phyloP scores from a whole-genome alignment of 1,139 yeast genomes.

The Debaryomyces sp. region DNA sequence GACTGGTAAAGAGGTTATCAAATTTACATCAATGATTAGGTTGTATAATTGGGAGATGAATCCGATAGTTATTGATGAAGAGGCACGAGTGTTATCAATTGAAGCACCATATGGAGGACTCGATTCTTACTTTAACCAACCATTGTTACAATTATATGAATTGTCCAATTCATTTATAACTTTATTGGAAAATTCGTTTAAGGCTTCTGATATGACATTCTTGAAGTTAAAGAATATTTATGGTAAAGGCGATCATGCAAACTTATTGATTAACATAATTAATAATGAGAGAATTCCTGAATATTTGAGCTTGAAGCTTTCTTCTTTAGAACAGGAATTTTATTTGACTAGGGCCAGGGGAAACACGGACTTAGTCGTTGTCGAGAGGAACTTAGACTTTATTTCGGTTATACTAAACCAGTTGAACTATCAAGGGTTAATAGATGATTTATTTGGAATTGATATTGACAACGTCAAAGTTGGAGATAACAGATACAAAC shows the following conservation, averaged over 20 bases:
- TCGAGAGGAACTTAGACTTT: slow-evolving; percentile 79
- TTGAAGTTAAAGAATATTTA: slow-evolving; percentile 36
- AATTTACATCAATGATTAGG: slow-evolving; percentile 25
- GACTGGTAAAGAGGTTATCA: slow-evolving; percentile 13
- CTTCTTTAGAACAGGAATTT: slow-evolving; percentile 40
- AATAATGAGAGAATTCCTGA: slow-evolving; percentile 31
- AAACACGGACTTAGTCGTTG: slow-evolving; percentile 64
- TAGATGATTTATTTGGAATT: slow-evolving; percentile 69
- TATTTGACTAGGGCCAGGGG: slow-evolving; percentile 38
- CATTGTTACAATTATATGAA: slow-evolving; percentile 34
- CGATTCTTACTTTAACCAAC: slow-evolving; percentile 36
- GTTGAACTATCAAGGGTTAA: slow-evolving; percentile 77
- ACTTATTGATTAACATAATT: slow-evolving; percentile 30
- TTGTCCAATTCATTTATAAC: slow-evolving; percentile 29
- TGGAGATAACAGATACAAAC: slow-evolving; percentile 14
- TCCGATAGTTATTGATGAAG: slow-evolving; percentile 24
- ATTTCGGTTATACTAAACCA: slow-evolving; percentile 75
- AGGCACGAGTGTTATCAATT: slow-evolving; percentile 28
- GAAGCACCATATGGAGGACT: slow-evolving; percentile 24
- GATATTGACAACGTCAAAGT: slow-evolving; percentile 30
- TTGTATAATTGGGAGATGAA: slow-evolving; percentile 36
- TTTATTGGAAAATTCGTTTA: slow-evolving; percentile 21
- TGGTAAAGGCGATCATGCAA: slow-evolving; percentile 44
- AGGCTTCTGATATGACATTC: slow-evolving; percentile 20
- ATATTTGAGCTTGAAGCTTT: slow-evolving; percentile 30